Base-by-base conservation (phyloP, 2,329 filamentous ascomycete genomes). In the Neofusicoccum ribis region DNA sequence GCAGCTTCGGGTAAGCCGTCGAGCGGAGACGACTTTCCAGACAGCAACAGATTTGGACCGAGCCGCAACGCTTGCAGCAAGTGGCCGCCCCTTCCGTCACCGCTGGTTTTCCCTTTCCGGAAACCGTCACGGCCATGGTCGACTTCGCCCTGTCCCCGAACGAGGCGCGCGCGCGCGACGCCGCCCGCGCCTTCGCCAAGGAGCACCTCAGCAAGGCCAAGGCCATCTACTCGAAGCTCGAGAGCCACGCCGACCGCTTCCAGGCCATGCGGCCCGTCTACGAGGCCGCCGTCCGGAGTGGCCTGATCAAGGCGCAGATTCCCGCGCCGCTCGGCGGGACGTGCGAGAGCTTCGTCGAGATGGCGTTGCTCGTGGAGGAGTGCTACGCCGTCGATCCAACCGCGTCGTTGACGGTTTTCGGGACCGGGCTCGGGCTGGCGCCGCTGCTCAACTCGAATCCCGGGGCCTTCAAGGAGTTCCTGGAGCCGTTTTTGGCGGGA, bases 361-460 rank as follows among this genome's bases (percentile, higher is more conserved):
- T 82, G 0, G 79, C 82, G 0, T 78, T 86, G 46, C 68, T 84
- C 14, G 79, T 85, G 0, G 84, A 86, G 68, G 84, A 86, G 67
- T 77, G 84, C 65, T 86, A 83, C 68, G 75, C 81, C 1, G 79
- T 83, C 41, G 85, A 87, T 66, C 79, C 81, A 0, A 80, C 79
- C 15, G 77, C 80, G 0, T 77, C 82, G 0, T 69, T 86, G 17
- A 85, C 83, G 0, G 79, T 86, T 15, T 79, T 85, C 44, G 82
- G 77, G 0, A 86, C 82, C 0, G 83, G 81, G 0, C 71, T 87
- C 3, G 85, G 84, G 0, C 69, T 87, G 37, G 83, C 79, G 1
- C 84, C 85, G 1, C 70, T 87, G 39, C 79, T 83, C 39, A 78
- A 20, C 7, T 46, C 74, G 1, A 79, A 77, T n/a, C 80, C 74